phyloP scores from a whole-genome alignment of 1,284 basidiomycete genomes.

The Kalmanozyma brasiliensis region DNA sequence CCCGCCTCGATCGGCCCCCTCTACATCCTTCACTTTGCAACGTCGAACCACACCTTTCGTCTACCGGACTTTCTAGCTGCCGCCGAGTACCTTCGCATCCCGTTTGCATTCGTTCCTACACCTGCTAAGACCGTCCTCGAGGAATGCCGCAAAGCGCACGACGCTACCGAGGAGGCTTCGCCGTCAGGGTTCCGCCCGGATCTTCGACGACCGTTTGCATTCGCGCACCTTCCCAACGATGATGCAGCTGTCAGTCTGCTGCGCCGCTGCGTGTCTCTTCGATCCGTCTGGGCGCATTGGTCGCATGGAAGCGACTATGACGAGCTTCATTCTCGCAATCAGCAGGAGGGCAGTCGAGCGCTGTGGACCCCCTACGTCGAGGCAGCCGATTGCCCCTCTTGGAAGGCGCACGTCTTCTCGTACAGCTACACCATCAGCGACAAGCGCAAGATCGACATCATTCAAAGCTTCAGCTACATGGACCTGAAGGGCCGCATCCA shows the following conservation, averaged over 20 bases:
- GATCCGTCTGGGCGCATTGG: conserved; percentile 72
- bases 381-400: conserved; percentile 38
- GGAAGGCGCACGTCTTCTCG: conserved; percentile 61
- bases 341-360: conserved; percentile 13
- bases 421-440: conserved; percentile 56
- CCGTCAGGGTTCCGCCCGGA: conserved; percentile 41
- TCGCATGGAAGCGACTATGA: conserved; percentile 55
- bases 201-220: conserved; percentile 48
- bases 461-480: conserved; percentile 88
- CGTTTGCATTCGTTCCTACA: conserved; percentile 57
- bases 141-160: conserved; percentile 24
- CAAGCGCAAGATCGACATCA: conserved; percentile 69
- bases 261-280: conserved; percentile 82
- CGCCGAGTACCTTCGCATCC: conserved; percentile 51
- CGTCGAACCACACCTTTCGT: conserved; percentile 55
- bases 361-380: conserved; percentile 34
- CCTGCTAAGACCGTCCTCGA: conserved; percentile 41
- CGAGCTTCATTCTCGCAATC: conserved; percentile 56
- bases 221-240: conserved; percentile 57
- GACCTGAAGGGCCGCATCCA: conserved; percentile 82
- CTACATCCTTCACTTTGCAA: conserved; percentile 62
- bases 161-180: conserved; percentile 21
- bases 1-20: conserved; percentile 51
- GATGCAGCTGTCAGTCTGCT: conserved; percentile 80
- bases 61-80: conserved; percentile 60